Evolutionary conservation across 1,284 basidiomycete genomes (phyloP).

Genomic region (Phenoliferia sp.): DNA sequence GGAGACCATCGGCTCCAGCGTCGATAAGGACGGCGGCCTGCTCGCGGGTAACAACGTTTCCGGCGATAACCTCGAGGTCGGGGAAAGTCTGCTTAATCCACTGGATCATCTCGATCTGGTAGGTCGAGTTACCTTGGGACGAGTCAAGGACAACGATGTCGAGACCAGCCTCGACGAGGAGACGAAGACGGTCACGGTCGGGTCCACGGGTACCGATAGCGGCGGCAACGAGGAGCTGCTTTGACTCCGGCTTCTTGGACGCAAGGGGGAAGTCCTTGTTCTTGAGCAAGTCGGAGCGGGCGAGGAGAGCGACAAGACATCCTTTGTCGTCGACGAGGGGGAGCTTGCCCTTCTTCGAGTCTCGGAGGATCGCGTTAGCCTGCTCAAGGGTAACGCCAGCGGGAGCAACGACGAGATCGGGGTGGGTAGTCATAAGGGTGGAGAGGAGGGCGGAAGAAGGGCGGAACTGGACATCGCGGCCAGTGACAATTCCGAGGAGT

Average conservation of each 20-base stretch:
- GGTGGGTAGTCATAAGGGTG: conserved; percentile 82
- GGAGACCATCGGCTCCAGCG: conserved; percentile 89
- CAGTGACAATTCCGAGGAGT: conserved; percentile 93
- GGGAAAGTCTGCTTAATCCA: conserved; percentile 89
- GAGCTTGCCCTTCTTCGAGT: conserved; percentile 97
- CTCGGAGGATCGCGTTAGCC: conserved; percentile 90
- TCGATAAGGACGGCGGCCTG: conserved; percentile 91
- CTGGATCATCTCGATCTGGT: conserved; percentile 88
- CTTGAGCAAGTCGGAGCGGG: conserved; percentile 94
- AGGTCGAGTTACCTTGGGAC: conserved; percentile 92
- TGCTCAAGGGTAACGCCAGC: conserved; percentile 83
- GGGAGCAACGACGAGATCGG: conserved; percentile 66
- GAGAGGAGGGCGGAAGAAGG: conserved; percentile 61
- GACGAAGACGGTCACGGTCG: conserved; percentile 76
- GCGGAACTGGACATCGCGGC: conserved; percentile 93
- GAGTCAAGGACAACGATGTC: conserved; percentile 96
- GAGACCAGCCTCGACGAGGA: conserved; percentile 89
- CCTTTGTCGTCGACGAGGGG: conserved; percentile 77
- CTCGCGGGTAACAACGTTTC: conserved; percentile 96
- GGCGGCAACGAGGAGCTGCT: conserved; percentile 97
- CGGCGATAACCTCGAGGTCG: conserved; percentile 85
- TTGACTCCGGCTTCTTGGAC: conserved; percentile 83
- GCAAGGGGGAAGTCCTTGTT: conserved; percentile 96
- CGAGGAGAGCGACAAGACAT: conserved; percentile 77
- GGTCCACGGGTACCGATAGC: conserved; percentile 88